Conservation (phyloP, 495 filamentous ascomycete genomes). For the Penicillium egyptiacum region DNA sequence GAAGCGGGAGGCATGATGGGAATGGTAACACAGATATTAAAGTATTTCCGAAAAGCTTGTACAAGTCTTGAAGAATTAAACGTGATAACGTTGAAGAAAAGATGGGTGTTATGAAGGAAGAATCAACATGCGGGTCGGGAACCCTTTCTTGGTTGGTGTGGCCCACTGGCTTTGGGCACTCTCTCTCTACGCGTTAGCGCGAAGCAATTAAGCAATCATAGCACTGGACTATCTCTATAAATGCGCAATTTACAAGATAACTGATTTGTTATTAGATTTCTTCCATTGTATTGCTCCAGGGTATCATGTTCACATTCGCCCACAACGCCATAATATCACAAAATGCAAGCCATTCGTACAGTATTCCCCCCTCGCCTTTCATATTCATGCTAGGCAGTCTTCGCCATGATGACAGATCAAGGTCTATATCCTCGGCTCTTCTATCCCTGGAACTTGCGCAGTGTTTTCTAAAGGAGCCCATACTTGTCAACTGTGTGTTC, state of each 20-base stretch:
- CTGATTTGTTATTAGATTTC: neutral
- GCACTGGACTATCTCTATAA: neutral
- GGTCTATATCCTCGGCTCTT: neutral
- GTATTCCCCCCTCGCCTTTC: neutral
- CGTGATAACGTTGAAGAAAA: conserved; percentile 15
- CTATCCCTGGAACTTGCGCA: conserved; percentile 77
- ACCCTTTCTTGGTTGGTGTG: conserved; percentile 34
- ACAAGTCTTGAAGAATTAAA: conserved; percentile 17
- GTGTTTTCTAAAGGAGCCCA: conserved; percentile 52
- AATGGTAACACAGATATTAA: conserved; percentile 29
- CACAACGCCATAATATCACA: conserved; percentile 2
- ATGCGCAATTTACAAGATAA: neutral
- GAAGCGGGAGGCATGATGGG: conserved; percentile 45
- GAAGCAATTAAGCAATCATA: neutral
- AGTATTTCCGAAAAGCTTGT: conserved; percentile 18
- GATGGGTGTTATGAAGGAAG: conserved; percentile 16
- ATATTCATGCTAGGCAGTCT: neutral
- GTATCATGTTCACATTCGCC: conserved; percentile 1
- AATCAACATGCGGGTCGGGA: conserved; percentile 41
- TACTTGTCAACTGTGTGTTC: conserved; percentile 14
- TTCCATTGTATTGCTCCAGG: neutral
- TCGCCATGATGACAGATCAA: neutral
- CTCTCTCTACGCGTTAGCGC: neutral
- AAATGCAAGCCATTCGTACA: neutral
- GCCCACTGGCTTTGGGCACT: conserved; percentile 13